Conservation (phyloP, 2,329 filamentous ascomycete species). For the Magnaporthiopsis rhizophila region DNA sequence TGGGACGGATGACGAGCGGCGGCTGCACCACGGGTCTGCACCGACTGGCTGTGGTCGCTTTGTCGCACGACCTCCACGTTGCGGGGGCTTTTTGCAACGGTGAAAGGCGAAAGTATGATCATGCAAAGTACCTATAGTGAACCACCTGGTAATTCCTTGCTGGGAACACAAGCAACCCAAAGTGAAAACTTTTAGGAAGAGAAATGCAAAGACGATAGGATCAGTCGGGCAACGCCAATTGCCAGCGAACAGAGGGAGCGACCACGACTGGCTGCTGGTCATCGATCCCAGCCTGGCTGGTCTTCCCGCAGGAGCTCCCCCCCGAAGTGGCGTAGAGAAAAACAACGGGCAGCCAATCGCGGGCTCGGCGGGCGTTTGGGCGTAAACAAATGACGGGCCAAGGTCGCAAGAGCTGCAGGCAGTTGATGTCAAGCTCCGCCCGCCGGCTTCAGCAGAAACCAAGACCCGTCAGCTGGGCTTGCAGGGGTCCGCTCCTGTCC, state of each 20-base stretch:
- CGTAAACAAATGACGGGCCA: constrained; percentile 15
- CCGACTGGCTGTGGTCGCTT: not conserved
- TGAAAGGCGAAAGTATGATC: not conserved
- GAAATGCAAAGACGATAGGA: not conserved
- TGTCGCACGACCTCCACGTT: not conserved
- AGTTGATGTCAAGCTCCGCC: not conserved
- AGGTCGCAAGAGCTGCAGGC: constrained; percentile 6
- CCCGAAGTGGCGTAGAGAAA: not conserved
- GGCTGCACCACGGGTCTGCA: not conserved
- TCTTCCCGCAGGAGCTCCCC: not conserved
- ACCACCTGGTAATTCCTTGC: not conserved
- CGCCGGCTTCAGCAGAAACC: not conserved
- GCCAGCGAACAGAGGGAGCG: not conserved
- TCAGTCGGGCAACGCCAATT: not conserved
- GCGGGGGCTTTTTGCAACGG: not conserved
- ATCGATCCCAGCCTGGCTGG: not conserved
- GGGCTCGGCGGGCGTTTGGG: constrained; percentile 7
- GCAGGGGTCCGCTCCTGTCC: constrained; percentile 5
- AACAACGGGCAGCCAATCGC: constrained; percentile 13
- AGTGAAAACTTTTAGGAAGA: not conserved
- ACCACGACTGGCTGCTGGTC: not conserved
- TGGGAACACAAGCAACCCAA: not conserved
- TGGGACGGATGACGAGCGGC: not conserved
- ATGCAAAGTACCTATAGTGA: not conserved
- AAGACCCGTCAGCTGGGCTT: constrained; percentile 1